Evolutionary conservation across 2,329 filamentous ascomycete species (phyloP).

Genomic region (Nigrospora sphaerica): DNA sequence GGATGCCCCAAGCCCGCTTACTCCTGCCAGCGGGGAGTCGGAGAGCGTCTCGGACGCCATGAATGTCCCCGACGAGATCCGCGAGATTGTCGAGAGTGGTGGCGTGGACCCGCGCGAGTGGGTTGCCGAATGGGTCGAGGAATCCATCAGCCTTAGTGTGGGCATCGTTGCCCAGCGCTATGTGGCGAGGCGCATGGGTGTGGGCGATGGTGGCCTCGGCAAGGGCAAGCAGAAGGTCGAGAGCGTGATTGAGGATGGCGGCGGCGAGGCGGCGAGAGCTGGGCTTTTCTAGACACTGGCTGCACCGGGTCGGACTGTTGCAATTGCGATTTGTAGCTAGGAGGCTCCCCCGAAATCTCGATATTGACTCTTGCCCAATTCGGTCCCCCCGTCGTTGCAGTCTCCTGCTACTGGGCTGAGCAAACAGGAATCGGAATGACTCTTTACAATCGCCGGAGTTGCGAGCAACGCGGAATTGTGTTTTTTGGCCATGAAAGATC

Average conservation of each 20-base stretch:
- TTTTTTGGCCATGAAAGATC: no score
- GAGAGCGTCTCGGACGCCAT: slow-evolving; percentile 27
- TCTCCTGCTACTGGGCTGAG: no score
- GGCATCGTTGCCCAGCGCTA: slow-evolving; percentile 91
- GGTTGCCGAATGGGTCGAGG: slow-evolving; percentile 97
- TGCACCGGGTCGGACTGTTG: no score
- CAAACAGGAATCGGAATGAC: no score
- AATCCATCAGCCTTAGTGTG: slow-evolving; percentile 68
- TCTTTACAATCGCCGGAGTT: no score
- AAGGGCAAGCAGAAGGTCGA: slow-evolving; percentile 56
- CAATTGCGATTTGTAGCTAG: no score
- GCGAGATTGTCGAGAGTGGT: slow-evolving; percentile 68
- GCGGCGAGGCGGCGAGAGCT: slow-evolving; percentile 53
- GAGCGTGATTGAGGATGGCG: slow-evolving; percentile 47
- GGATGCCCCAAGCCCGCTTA: slow-evolving; percentile 60
- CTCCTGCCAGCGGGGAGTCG: slow-evolving; percentile 44
- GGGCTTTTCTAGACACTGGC: slow-evolving; percentile 24
- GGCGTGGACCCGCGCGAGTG: slow-evolving; percentile 90
- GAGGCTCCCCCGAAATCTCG: no score
- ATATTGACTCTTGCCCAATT: no score
- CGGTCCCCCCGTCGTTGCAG: no score
- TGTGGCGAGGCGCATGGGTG: slow-evolving; percentile 90
- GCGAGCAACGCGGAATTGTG: no score
- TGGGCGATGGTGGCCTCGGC: slow-evolving; percentile 68
- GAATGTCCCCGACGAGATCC: slow-evolving; percentile 73